These are phyloP conservation scores for Fusarium lateritium DNA, from an alignment of 2,329 filamentous ascomycete genomes.

Conservation along the genomic window DNA sequence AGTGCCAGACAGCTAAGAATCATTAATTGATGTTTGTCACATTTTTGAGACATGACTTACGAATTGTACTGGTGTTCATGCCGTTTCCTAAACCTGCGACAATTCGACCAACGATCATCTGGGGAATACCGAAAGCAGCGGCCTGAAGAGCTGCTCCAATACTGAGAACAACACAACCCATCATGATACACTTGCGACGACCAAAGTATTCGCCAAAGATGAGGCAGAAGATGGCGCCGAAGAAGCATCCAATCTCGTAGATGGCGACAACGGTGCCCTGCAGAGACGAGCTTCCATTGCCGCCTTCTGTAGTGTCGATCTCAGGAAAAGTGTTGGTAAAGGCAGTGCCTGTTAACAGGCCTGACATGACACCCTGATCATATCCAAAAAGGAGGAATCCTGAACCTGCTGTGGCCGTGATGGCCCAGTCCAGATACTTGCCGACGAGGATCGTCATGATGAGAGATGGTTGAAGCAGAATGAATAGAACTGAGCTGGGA, in stretches of 20 bases:
- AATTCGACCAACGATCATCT: slow-evolving; percentile 62
- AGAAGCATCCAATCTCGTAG: slow-evolving; percentile 65
- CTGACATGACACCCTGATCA: slow-evolving; percentile 53
- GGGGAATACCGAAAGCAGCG: slow-evolving; percentile 56
- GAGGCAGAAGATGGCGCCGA: slow-evolving; percentile 59
- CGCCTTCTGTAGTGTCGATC: slow-evolving; percentile 55
- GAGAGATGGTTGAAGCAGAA: background rate
- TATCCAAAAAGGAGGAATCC: slow-evolving; percentile 57
- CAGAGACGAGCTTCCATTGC: slow-evolving; percentile 59
- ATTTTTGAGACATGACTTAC: slow-evolving; percentile 35
- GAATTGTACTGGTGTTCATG: slow-evolving; percentile 64
- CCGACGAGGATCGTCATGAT: slow-evolving; percentile 50
- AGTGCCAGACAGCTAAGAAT: slow-evolving; percentile 56
- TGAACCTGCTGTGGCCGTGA: slow-evolving; percentile 54
- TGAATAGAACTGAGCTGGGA: slow-evolving; percentile 1
- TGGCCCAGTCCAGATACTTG: slow-evolving; percentile 57
- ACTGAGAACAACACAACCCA: slow-evolving; percentile 59
- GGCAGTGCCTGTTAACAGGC: slow-evolving; percentile 53
- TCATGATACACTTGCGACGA: slow-evolving; percentile 57
- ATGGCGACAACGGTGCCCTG: slow-evolving; percentile 63
- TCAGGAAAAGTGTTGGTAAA: slow-evolving; percentile 54
- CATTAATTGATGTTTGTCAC: background rate
- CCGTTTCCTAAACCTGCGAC: slow-evolving; percentile 62
- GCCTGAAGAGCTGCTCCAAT: slow-evolving; percentile 61
- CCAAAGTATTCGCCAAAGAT: slow-evolving; percentile 62